Percentiles rank a stretch among this genome's conserved stretches.
These are phyloP conservation scores for Thalia dealbata DNA, from an alignment of 176 grass and related monocot genomes.

Conservation along the genomic window DNA sequence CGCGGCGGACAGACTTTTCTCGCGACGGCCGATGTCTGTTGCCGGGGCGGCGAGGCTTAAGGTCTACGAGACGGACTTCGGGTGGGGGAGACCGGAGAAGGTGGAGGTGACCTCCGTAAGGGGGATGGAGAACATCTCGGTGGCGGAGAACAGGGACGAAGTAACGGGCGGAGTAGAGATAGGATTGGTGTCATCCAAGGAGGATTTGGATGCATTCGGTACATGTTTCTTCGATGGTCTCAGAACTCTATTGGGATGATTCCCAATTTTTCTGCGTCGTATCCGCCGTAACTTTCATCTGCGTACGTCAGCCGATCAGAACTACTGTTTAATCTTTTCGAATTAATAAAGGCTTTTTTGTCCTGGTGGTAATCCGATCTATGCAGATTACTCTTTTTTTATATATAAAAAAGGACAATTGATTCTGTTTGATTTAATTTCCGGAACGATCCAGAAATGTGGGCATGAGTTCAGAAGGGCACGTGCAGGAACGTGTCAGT, in stretches of 20 bases:
- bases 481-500: too few relatives aligned
- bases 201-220: neutral
- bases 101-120: constrained; percentile 33
- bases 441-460: too few relatives aligned
- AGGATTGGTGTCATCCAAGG: neutral
- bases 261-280: too few relatives aligned
- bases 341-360: too few relatives aligned
- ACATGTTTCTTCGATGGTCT: neutral
- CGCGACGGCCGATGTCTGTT: neutral
- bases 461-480: too few relatives aligned
- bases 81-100: constrained; percentile 35
- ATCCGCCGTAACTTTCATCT: too few relatives aligned
- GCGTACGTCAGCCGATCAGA: too few relatives aligned
- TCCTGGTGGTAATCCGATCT: too few relatives aligned
- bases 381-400: too few relatives aligned
- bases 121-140: neutral
- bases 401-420: too few relatives aligned
- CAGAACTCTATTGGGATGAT: neutral
- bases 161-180: constrained; percentile 28
- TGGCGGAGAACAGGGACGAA: constrained; percentile 16
- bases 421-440: too few relatives aligned
- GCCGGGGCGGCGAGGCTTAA: constrained; percentile 27
- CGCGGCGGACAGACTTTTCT: neutral
- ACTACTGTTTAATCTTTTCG: too few relatives aligned
- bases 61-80: constrained; percentile 43